Base-by-base conservation (phyloP, 1,139 yeast species). In the Lodderomyces parapsilosis region DNA sequence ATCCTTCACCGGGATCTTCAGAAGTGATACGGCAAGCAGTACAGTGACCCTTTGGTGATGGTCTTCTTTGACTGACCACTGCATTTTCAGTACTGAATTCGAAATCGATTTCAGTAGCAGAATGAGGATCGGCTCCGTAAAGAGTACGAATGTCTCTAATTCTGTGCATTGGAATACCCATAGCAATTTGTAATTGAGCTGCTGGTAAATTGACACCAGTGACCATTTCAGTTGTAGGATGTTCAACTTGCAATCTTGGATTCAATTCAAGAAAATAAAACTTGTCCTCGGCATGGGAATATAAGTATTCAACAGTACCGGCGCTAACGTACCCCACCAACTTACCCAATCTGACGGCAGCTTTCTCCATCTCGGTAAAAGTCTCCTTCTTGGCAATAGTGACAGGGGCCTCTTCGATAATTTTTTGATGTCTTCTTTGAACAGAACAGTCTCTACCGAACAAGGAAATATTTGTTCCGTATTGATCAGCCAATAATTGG, bases 221-320 rank as follows among this genome's bases (percentile, higher is more conserved):
- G 44, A 89, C 99, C 99, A 93, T 93, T 74, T 93, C 99, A 35
- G 99, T 93, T 42, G 99, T 93, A 58, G 99, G 99, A 76, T 93
- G 99, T 77, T 93, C 99, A 51, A 93, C 99, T 76, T 93, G 99
- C 63, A 93, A 78, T 77, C 99, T 86, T 58, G 99, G 99, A 66
- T 93, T 93, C 63, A 93, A 78, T 71, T 93, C 99, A 64, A 93
- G 78, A 66, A 93, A 93, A 76, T 90, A 93, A 65, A 91, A 93
- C 65, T 91, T 90, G 66, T 91, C 93, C 53, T 93, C 97, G 44
- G 87, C 81, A 63, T 90, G 93, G 17, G 97, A 89, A 65, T 93
- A 93, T 57, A 93, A 78, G 68, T 93, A 93, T 70, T 93, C 99
- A 42, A 93, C 98, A 41, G 99, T 93, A 79, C 99, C 99, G 23